Conservation (phyloP, 768 basidiomycete species). For the Kwoniella sp. region DNA sequence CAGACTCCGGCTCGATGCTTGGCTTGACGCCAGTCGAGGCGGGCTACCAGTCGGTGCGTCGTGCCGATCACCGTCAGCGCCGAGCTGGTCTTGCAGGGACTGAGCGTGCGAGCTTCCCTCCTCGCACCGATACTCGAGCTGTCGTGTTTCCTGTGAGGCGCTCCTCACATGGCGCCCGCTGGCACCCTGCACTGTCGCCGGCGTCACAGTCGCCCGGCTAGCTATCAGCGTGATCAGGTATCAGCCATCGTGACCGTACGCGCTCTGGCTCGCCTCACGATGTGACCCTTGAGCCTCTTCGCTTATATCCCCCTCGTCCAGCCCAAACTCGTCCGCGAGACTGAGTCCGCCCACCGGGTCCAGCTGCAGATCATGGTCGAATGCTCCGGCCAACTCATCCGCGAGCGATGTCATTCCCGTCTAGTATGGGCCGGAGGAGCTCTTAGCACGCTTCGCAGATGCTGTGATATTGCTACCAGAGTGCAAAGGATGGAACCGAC, state of each 20-base stretch:
- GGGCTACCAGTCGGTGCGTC: neutral
- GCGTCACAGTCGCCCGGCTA: neutral
- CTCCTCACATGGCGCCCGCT: no score
- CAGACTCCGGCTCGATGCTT: no score
- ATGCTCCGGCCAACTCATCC: conserved; percentile 11
- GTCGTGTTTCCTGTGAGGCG: no score
- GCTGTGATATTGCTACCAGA: no score
- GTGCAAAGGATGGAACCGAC: no score
- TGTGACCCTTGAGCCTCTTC: neutral
- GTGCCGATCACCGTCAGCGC: neutral
- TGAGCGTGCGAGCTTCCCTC: no score
- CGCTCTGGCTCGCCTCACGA: neutral
- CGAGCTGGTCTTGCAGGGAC: neutral
- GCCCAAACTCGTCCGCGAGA: conserved; percentile 9
- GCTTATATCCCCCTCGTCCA: neutral
- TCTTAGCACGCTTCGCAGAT: no score
- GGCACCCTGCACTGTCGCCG: no score
- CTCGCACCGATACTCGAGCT: no score
- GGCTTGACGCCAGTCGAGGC: neutral
- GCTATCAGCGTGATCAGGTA: neutral
- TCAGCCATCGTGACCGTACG: neutral
- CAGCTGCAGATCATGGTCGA: neutral
- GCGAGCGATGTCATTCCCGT: conserved; percentile 7
- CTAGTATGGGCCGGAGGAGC: no score
- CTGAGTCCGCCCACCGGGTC: neutral